Conservation (phyloP, 345 rosid species). For the Excoecaria cochinchinensis region DNA sequence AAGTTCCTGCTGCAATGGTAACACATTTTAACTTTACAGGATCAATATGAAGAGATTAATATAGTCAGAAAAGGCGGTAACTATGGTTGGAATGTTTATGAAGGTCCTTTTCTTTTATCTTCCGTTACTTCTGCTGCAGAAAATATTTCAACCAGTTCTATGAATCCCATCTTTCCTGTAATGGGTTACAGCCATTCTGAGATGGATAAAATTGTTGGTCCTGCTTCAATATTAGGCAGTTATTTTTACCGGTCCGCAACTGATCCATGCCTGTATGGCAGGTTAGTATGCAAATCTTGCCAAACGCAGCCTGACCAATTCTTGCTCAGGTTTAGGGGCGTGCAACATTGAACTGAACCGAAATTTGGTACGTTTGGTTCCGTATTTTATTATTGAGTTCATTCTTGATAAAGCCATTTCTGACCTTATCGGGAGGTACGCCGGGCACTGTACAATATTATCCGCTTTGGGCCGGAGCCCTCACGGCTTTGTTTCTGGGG, state of each 20-base stretch:
- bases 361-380: too few species aligned
- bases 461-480: too few species aligned
- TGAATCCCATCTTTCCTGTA: constrained; percentile 45
- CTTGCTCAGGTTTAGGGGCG: background rate
- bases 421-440: too few species aligned
- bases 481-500: too few species aligned
- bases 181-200: constrained; percentile 55
- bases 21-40: constrained; percentile 25
- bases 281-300: constrained; percentile 27
- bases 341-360: too few species aligned
- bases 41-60: constrained; percentile 57
- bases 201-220: constrained; percentile 38
- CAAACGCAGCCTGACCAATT: background rate
- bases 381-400: too few species aligned
- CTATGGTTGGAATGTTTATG: constrained; percentile 53
- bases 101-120: constrained; percentile 36
- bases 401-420: too few species aligned
- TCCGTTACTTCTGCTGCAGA: constrained; percentile 36
- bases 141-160: constrained; percentile 34
- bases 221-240: constrained; percentile 54
- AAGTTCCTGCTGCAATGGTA: background rate
- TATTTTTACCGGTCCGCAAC: constrained; percentile 47
- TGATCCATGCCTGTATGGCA: constrained; percentile 59
- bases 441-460: too few species aligned
- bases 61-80: constrained; percentile 56